Evolutionary conservation across 2,329 filamentous ascomycete species (phyloP), one percentile per base, ranked within the genome.

Genomic region (Aspergillus eucalypticola): DNA sequence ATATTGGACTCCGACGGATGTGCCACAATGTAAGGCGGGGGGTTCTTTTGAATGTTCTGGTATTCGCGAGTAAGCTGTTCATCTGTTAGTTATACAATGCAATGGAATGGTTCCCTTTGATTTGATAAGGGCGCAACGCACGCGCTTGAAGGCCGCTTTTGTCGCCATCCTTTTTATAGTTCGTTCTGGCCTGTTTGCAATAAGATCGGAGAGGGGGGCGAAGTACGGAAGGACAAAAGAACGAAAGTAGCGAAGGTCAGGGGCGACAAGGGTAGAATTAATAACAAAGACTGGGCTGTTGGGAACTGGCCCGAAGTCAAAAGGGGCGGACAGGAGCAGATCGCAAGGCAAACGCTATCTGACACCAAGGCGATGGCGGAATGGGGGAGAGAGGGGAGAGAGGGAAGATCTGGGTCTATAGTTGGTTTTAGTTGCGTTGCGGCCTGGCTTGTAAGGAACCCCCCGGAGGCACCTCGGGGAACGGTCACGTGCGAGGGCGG

Each of bases 1-100:
- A 96, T 96, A 76, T 96, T 96, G 44, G 86, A 85, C 66, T 96
- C 93, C 41, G 92, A 96, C 10, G 92, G 92, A 73, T 96, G 92
- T 13, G 93, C 92, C 54, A 86, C 83, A 69, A 96, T 96, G 79
- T 91, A 96, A 56, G 92, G 92, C 38, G 92, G 92, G 10, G 93
- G 92, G 70, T 92, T 94, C 70, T 86, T 83, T 70, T 84, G 81
- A 62, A 89, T 88, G 63, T 83, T 80, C 74, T 85, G 81, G 71
- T 88, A 89, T 77, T 89, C 86, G 62, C 84, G 83, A 58, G 84
- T 85, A 61, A 89, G 81, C 83, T 84, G 62, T 58, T 65, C 19
- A 32, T 35, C 25, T 11, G 46, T 50, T 50, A 15, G 60, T 63
- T 49, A 67, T 64, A 46, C 56, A 23, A 57, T 5, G 41, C 13